These are phyloP conservation scores for Elongisporangium anandrum DNA, from an alignment of 352 stramenopile species.

Conservation along the genomic window DNA sequence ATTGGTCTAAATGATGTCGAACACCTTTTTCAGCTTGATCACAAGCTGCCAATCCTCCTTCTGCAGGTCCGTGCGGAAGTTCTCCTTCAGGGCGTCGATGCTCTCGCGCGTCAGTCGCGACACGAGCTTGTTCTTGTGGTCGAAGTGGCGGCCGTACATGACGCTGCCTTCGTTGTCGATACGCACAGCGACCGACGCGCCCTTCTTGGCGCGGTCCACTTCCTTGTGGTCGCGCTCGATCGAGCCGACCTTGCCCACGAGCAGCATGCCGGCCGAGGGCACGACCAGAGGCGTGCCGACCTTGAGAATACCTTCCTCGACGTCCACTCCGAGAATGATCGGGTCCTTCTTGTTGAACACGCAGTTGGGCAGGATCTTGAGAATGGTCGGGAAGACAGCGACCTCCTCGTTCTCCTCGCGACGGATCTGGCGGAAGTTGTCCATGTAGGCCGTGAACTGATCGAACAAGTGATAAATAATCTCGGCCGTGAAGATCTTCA, in stretches of 20 bases:
- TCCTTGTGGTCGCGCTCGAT: conserved; percentile 97
- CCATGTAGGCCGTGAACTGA: conserved; percentile 98
- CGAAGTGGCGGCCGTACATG: conserved; percentile 98
- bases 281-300: conserved; percentile 96
- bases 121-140: conserved; percentile 89
- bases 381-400: conserved; percentile 93
- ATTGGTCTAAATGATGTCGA: conserved; percentile 93
- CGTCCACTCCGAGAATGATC: conserved; percentile 98
- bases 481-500: conserved; percentile 99
- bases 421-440: conserved; percentile 90
- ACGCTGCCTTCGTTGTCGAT: conserved; percentile 96
- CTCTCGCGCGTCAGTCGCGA: conserved; percentile 86
- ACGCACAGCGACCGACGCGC: conserved; percentile 92
- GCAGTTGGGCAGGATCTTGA: conserved; percentile 97
- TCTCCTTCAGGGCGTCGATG: conserved; percentile 98
- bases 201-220: conserved; percentile 94
- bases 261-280: conserved; percentile 55
- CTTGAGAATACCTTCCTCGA: conserved; percentile 97
- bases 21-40: conserved; percentile 99
- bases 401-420: conserved; percentile 90
- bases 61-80: conserved; percentile 98
- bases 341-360: conserved; percentile 99
- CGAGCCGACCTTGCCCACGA: conserved; percentile 94
- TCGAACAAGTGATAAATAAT: conserved; percentile 99
- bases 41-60: conserved; percentile 98